Base-by-base conservation (phyloP, 768 basidiomycete genomes). In the Russula earlei region DNA sequence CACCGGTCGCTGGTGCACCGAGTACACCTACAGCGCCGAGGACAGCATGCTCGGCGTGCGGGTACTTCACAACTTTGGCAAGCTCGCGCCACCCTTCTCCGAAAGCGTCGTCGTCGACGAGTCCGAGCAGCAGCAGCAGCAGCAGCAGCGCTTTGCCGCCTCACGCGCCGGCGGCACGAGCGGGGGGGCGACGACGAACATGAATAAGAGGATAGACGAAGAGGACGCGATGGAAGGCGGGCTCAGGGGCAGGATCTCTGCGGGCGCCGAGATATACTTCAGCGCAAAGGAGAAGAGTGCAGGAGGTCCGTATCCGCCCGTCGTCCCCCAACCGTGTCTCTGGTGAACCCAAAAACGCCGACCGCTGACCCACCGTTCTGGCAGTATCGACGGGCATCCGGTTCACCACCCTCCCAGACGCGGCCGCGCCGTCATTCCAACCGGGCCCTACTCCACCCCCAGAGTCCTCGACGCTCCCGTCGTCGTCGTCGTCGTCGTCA, bases 221-320 rank as follows among this genome's bases (percentile, higher is more conserved):
- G 93, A 95, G 70, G 94, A 96, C 45, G 85, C 87, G 25, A 84
- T 92, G 61, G 90, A 91, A 54, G 90, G 91, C 29, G 94, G 95
- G 0, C 74, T 97, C 29, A 88, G 83, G 65, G 95, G 95, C 0
- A 79, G 95, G 24, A 80, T 96, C 45, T 93, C 91, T 0, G 83
- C 91, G 17, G 95, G 95, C 27, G 94, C 90, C 14, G 95, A 98
- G 67, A 69, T 96, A 19, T 98, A 96, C 69, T 81, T 95, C 66
- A 95, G 92, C 58, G 88, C 89, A 9, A 90, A 90, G 67, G 92
- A 97, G 70, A 81, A 83, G 62, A 94, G 91, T 66, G 90, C 90
- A 0, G 95, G 95, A 66, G 84, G 93, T 92, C 61, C 19, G 36
- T 38, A 6, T 2, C 25, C n/a, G n/a, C n/a, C 37, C 5, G 25